Percentiles rank a stretch among this genome's conserved stretches.
Conservation (phyloP, 768 basidiomycete species). For the Suillus placidus region DNA sequence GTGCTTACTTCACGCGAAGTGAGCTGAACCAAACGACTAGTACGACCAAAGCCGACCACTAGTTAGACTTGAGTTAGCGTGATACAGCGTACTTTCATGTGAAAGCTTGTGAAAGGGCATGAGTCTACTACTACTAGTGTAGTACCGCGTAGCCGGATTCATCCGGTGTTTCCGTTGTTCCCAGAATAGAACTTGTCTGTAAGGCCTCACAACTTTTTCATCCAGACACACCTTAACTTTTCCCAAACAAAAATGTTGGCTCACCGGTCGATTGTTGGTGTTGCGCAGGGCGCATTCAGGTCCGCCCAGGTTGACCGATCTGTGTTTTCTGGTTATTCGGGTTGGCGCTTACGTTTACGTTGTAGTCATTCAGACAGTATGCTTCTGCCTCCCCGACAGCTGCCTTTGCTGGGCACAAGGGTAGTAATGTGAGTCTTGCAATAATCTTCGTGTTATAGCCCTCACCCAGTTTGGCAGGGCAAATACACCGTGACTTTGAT, state of each 20-base stretch:
- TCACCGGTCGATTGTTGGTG: slow-evolving; percentile 55
- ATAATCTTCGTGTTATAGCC: not conserved
- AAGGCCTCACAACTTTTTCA: slow-evolving; percentile 15
- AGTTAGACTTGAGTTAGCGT: not conserved
- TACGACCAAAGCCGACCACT: not conserved
- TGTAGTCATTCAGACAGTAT: slow-evolving; percentile 60
- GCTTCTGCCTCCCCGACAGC: slow-evolving; percentile 80
- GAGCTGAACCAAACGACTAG: not conserved
- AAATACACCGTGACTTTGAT: slow-evolving; percentile 97
- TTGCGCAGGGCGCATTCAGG: slow-evolving; percentile 55
- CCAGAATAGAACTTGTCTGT: slow-evolving; percentile 10
- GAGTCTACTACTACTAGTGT: not conserved
- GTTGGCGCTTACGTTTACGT: slow-evolving; percentile 18
- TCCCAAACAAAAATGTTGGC: slow-evolving; percentile 55
- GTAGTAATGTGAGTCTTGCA: slow-evolving; percentile 67
- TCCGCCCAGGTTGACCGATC: slow-evolving; percentile 47
- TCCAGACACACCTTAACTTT: slow-evolving; percentile 22
- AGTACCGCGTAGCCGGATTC: not conserved
- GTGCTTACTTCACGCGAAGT: not conserved
- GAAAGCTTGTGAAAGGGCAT: not conserved
- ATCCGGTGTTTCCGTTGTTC: not conserved
- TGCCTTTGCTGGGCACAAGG: slow-evolving; percentile 89
- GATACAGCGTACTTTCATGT: not conserved
- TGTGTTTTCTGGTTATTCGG: not conserved
- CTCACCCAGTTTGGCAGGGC: slow-evolving; percentile 55